Percentiles rank a stretch among this genome's conserved stretches.
Conservation (phyloP, 2,329 filamentous ascomycete genomes). For the Herpotrichia juniperi region DNA sequence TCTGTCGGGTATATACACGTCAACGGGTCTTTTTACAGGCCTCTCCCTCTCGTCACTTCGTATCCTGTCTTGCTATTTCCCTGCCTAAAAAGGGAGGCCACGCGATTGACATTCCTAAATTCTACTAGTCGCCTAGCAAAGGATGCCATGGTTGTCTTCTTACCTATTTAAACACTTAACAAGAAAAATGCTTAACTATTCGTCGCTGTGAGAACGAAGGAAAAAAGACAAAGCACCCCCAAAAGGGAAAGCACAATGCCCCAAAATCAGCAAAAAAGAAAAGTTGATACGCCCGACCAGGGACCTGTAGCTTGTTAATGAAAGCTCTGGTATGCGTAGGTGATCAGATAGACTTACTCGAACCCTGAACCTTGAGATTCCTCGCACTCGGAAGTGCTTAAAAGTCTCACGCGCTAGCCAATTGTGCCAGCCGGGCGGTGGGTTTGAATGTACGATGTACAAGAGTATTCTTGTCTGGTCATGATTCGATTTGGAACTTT, state of each 20-base stretch:
- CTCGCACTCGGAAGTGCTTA: no score
- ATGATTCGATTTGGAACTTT: background rate
- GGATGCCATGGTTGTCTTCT: no score
- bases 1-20: no score
- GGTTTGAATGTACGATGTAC: background rate
- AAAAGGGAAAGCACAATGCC: background rate
- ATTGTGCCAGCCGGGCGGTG: slow-evolving; percentile 25
- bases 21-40: no score
- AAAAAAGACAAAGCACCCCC: background rate
- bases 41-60: no score
- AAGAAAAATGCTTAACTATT: background rate
- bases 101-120: no score
- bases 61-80: no score
- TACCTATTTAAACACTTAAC: no score
- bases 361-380: slow-evolving; percentile 27
- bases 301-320: slow-evolving; percentile 2
- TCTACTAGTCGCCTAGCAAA: no score
- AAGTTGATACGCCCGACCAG: slow-evolving; percentile 10
- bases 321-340: background rate
- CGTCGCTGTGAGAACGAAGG: background rate
- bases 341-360: slow-evolving; percentile 8
- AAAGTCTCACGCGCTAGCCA: slow-evolving; percentile 30
- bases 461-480: background rate
- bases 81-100: no score
- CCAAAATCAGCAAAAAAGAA: slow-evolving; percentile 5